Evolutionary conservation across 1,139 yeast species (phyloP).

Genomic region (Zhuliangozyma blackwelliae): DNA sequence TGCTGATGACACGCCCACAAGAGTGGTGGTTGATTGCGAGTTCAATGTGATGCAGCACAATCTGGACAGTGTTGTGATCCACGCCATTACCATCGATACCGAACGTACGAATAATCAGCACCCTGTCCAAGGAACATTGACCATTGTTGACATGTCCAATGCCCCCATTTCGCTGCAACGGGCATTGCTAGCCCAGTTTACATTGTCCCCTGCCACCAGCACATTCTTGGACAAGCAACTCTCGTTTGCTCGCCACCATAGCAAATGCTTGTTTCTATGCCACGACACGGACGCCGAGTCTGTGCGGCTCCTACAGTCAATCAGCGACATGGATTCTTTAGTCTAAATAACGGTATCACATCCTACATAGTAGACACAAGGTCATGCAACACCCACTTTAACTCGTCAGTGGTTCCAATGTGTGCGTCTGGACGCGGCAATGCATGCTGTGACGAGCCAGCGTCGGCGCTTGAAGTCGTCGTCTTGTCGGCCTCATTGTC

Average conservation of each 20-base stretch:
- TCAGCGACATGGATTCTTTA: slow-evolving; percentile 16
- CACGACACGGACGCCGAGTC: slow-evolving; percentile 3
- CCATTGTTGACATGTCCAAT: slow-evolving; percentile 6
- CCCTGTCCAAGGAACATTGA: slow-evolving; percentile 2
- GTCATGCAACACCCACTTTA: slow-evolving; percentile 69
- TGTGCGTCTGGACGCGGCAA: slow-evolving; percentile 22
- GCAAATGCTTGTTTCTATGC: slow-evolving; percentile 4
- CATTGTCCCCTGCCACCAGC: not conserved
- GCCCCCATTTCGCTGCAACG: not conserved
- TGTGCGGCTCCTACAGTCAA: slow-evolving; percentile 12
- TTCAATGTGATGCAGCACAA: no score
- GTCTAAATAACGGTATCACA: not conserved
- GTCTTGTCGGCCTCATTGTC: not conserved
- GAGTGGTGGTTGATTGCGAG: no score
- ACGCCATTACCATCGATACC: slow-evolving; percentile 1
- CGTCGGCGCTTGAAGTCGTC: not conserved
- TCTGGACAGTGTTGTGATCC: slow-evolving; percentile 2
- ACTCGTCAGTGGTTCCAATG: slow-evolving; percentile 63
- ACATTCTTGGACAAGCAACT: slow-evolving; percentile 1
- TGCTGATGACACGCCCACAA: no score
- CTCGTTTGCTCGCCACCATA: slow-evolving; percentile 2
- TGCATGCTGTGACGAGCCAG: slow-evolving; percentile 1
- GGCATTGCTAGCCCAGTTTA: slow-evolving; percentile 1
- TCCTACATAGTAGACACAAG: slow-evolving; percentile 35
- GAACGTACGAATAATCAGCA: not conserved